Base-by-base conservation (phyloP, 2,329 filamentous ascomycete species). In the Pleurostoma richardsiae region DNA sequence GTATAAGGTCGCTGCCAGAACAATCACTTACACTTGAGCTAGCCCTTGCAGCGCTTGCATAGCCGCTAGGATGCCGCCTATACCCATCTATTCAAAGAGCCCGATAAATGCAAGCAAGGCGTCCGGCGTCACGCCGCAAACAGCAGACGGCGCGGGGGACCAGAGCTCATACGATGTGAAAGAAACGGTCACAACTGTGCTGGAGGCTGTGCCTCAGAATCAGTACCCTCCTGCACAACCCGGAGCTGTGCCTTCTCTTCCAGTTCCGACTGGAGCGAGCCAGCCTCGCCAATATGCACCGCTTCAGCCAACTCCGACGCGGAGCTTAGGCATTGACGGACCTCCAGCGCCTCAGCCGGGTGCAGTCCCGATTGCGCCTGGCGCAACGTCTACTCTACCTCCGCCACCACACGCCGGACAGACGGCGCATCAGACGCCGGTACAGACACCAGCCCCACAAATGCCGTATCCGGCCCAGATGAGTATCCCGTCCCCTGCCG, bases 321-420 rank as follows among this genome's bases (percentile, higher is more conserved):
- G 58, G 50, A 59, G 60, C 40, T 50, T 60, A 42, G 51, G 56
- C 29, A 50, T 54, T 42, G 54, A 61, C 40, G 65, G 64, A 11
- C 79, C 79, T 42, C 73, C 79, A 46, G 65, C 73, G 51, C 79
- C 80, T 30, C 79, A 83, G 54, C 79, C 80, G 36, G 79, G 79
- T 45, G 75, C 79, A 38, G 66, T 72, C 40, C 80, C 80, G 38
- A 58, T 66, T 40, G 64, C 74, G 42, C 55, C 68, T 28, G 58
- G 58, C 45, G 51, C 48, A 54, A 60, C 48, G 54, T 49, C 47
- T 40, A 54, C 53, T 39, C 52, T 77, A 30, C 76, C 76, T 48
- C 74, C 77, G 46, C 76, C 77, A 41, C 76, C 77, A 44, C 78
- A 70, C 56, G 68, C 64, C 31, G 74, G 73, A 36, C 72, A 80